These are phyloP conservation scores for Pseudozyma thailandica DNA, from an alignment of 1,284 basidiomycete species.

Conservation along the genomic window DNA sequence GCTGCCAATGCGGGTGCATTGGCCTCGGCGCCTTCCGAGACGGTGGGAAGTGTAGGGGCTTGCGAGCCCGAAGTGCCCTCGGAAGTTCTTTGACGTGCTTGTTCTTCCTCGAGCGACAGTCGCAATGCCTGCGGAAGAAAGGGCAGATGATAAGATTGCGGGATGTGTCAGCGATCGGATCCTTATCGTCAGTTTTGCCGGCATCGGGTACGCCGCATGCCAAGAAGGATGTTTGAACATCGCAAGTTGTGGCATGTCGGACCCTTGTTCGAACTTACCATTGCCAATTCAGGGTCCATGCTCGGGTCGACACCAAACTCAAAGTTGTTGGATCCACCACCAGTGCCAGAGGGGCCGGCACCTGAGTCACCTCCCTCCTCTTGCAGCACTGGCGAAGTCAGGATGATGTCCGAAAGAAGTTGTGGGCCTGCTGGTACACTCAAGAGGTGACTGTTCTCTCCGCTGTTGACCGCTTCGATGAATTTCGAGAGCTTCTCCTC, in stretches of 20 bases:
- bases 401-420: constrained; percentile 84
- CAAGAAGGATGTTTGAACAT: background rate
- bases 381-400: constrained; percentile 83
- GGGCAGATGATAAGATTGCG: background rate
- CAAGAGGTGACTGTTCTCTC: constrained; percentile 83
- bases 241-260: background rate
- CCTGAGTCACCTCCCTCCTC: constrained; percentile 74
- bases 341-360: constrained; percentile 69
- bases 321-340: constrained; percentile 70
- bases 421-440: constrained; percentile 79
- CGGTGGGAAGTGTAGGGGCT: constrained; percentile 45
- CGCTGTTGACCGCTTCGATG: constrained; percentile 79
- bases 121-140: constrained; percentile 79
- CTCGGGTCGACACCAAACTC: constrained; percentile 94
- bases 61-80: constrained; percentile 46
- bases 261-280: constrained; percentile 74
- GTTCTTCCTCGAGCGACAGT: constrained; percentile 97
- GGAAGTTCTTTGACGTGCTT: constrained; percentile 76
- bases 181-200: constrained; percentile 1
- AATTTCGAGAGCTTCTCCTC: constrained; percentile 77
- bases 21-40: constrained; percentile 42
- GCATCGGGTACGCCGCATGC: background rate
- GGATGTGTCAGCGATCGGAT: constrained; percentile 22
- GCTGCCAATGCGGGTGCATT: constrained; percentile 14
- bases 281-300: constrained; percentile 94